Conservation (phyloP, 257 asterid genomes). For the Petunia axillaris region DNA sequence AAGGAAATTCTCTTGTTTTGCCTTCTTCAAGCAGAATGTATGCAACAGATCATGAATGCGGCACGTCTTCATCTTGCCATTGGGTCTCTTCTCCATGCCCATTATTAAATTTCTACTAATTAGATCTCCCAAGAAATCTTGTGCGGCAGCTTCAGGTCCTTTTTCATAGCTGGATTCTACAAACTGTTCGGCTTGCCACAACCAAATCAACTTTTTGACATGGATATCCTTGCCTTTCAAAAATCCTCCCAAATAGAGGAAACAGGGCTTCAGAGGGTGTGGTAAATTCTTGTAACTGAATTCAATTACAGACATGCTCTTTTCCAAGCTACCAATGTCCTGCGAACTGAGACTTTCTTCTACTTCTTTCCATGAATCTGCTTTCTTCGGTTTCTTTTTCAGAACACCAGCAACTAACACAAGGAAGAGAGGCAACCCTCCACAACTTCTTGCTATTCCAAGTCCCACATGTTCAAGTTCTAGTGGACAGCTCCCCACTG, state of each 20-base stretch:
- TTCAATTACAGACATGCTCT: constrained; percentile 13
- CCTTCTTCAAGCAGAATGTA: constrained; percentile 17
- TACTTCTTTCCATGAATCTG: neutral
- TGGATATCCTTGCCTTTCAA: constrained; percentile 19
- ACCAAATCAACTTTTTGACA: neutral
- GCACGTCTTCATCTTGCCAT: neutral
- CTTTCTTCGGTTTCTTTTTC: neutral
- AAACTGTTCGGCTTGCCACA: constrained; percentile 30
- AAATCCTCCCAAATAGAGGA: constrained; percentile 27
- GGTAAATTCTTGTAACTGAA: constrained; percentile 28
- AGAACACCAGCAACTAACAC: constrained; percentile 1
- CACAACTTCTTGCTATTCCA: neutral
- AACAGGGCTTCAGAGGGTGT: constrained; percentile 21
- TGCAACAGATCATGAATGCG: constrained; percentile 20
- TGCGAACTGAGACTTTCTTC: neutral
- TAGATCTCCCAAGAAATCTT: constrained; percentile 11
- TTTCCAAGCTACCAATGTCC: neutral
- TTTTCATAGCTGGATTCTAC: neutral
- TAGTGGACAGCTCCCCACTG: neutral
- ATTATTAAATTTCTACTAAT: constrained; percentile 23
- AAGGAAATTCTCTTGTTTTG: constrained; percentile 17
- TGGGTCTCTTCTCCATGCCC: neutral
- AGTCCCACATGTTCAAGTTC: neutral
- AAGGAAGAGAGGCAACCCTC: neutral
- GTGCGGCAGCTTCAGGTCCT: constrained; percentile 14